Base-by-base conservation (phyloP, 805 yeast genomes). In the Suhomyces xylopsoci region DNA sequence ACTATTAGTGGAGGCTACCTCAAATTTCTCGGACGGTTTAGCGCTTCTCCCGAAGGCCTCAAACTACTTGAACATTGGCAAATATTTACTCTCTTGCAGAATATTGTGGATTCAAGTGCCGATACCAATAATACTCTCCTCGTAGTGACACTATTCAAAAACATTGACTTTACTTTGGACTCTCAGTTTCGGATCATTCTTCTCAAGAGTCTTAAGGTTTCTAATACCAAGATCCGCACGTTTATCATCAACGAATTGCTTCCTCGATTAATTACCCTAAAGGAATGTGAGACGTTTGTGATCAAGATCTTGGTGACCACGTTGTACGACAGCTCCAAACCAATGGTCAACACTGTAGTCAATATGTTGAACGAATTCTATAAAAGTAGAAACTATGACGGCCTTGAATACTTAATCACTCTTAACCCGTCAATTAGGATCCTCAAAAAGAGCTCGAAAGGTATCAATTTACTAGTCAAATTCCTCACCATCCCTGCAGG, bases 1-100 rank as follows among this genome's bases (percentile, higher is more conserved):
- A 88, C 96, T 3, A 65, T 88, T 20, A 82, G 90, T 43, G 68
- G 74, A 53, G 97, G 97, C 0, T 93, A 92, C 65, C 81, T 94
- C 56, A 80, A 81, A 53, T 81, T 93, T 62, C 68, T 94, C 9
- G 97, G 97, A 0, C 83, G 85, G 0, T 68, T 94, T 15, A 81
- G 91, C 3, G 69, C 78, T 2, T 77, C 81, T 38, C 63, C 70
- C 0, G 76, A 79, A 47, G 99, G 99, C 0, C 67, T 88, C 22
- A 76, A 76, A 44, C 74, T 93, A 58, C 65, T 94, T 53, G 87
- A 84, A 48, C 84, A 88, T 55, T 89, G 96, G 94, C 87, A 91
- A 59, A 79, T 93, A 54, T 89, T 90, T 68, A 91, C 86, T 52
- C 84, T 89, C 69, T 74, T 91, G 49, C 85, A 87, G 60, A 89